phyloP scores from a whole-genome alignment of 2,329 filamentous ascomycete species.

The Myriangium duriaei region DNA sequence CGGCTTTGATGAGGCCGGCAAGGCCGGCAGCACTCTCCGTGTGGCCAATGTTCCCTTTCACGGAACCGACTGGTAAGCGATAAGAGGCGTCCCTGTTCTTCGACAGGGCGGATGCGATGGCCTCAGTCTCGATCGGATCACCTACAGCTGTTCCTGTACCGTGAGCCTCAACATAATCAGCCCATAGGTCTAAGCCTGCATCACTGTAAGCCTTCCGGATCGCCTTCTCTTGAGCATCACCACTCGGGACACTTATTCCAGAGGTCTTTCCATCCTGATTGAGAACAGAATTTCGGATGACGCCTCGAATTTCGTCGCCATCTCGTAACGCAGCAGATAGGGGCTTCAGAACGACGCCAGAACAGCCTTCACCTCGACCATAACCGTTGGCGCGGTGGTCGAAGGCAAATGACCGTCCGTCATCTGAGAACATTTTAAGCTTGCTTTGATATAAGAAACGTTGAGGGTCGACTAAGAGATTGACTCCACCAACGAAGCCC shows the following conservation, averaged over 20 bases:
- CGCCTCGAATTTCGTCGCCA: conserved; percentile 32
- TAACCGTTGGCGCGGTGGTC: conserved; percentile 35
- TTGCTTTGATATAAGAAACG: conserved; percentile 16
- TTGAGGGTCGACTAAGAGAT: conserved; percentile 17
- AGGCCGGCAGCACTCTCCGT: conserved; percentile 16
- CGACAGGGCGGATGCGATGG: conserved; percentile 10
- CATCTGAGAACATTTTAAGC: conserved; percentile 21
- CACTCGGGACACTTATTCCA: conserved; percentile 29
- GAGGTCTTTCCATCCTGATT: conserved; percentile 29
- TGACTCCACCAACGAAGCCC: conserved; percentile 15
- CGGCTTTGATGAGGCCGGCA: conserved; percentile 17
- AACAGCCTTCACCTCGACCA: conserved; percentile 41
- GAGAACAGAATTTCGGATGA: conserved; percentile 24
- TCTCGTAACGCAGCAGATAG: conserved; percentile 35
- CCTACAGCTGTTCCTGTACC: conserved; percentile 19
- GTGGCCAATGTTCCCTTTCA: conserved; percentile 20
- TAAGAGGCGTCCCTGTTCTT: conserved; percentile 1
- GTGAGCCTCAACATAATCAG: conserved; percentile 16
- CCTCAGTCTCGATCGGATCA: conserved; percentile 17
- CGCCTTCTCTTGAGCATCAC: conserved; percentile 24
- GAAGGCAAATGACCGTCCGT: conserved; percentile 21
- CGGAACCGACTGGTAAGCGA: conserved; percentile 15
- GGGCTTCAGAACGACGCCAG: conserved; percentile 39
- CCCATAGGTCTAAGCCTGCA: conserved; percentile 22
- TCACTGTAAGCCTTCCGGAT: conserved; percentile 25